Base-by-base conservation (phyloP, 495 filamentous ascomycete genomes). In the Hyaloscypha variabilis region DNA sequence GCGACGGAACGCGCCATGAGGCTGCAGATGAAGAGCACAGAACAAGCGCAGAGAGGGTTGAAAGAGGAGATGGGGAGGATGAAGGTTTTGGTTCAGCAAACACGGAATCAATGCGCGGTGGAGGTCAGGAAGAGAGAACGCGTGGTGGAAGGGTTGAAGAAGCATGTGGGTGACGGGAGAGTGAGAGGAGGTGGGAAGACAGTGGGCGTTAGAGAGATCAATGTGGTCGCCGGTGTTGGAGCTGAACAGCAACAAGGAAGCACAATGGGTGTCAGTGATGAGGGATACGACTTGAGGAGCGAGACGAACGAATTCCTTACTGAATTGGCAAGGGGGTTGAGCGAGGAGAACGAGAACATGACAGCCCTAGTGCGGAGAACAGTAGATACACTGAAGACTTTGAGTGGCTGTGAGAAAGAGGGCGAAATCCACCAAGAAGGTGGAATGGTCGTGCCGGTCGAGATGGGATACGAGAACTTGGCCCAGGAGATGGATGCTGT, bases 261-360 rank as follows among this genome's bases (percentile, higher is more conserved):
- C 2, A 80, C 76, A 28, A 73, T 79, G 2, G 81, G 82, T 28
- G 73, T 87, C 1, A 78, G 82, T 26, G 82, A 85, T 53, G 85
- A 87, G 0, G 84, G 80, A 42, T 93, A 95, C 75, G 91, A 86
- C 69, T 75, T 98, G 64, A 85, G 87, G 61, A 85, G 90, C 68
- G 96, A 98, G 77, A 97, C 95, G 6, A 94, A 92, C 23, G 91
- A 92, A 55, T 98, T 97, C 74, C 79, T 99, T 53, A 96, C 95
- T 1, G 87, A 94, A 71, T 77, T 98, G 63, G 92, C 92, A 24
- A 92, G 93, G 77, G 88, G 87, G 19, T 78, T 98, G 39, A 96
- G 93, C 68, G 93, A 97, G 69, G 95, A 99, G 75, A 99, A 99
- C 68, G 95, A 98, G 73, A 83, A 85, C 1, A 72, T 99, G 25